phyloP scores from a whole-genome alignment of 164 flowering plant species.

The Vitis labrusca region DNA sequence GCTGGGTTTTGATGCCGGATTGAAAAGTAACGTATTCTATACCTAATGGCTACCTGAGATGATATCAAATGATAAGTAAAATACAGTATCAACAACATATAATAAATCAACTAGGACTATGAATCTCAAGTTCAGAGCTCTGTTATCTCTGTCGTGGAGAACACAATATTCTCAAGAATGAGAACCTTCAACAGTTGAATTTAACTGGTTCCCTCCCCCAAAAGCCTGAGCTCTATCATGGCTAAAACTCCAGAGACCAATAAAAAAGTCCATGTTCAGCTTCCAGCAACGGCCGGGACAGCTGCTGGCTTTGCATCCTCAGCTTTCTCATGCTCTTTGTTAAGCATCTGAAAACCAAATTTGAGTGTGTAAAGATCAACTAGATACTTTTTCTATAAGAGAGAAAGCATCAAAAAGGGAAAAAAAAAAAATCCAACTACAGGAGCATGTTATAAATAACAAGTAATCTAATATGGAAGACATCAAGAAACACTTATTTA shows the following conservation, averaged over 20 bases:
- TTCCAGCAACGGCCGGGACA: slow-evolving; percentile 56
- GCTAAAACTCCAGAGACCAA: too few relatives aligned
- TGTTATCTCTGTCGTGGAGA: neutral
- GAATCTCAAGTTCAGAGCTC: neutral
- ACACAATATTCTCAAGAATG: slow-evolving; percentile 6
- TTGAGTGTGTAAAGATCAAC: too few relatives aligned
- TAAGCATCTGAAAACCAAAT: slow-evolving; percentile 62
- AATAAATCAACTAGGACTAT: neutral
- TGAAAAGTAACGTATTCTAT: neutral
- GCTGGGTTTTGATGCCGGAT: too few relatives aligned
- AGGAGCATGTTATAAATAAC: too few relatives aligned
- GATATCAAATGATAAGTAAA: neutral
- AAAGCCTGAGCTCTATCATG: too few relatives aligned
- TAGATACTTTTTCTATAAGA: too few relatives aligned
- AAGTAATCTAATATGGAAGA: too few relatives aligned
- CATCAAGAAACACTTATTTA: too few relatives aligned
- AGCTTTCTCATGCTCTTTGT: slow-evolving; percentile 93
- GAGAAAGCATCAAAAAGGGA: too few relatives aligned
- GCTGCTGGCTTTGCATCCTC: slow-evolving; percentile 80
- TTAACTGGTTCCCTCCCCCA: too few relatives aligned
- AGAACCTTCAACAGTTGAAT: neutral
- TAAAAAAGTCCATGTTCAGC: slow-evolving; percentile 23
- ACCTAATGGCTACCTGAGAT: neutral
- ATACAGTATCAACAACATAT: neutral
- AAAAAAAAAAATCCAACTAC: neutral